These are phyloP conservation scores for Rubus parviflorus DNA, from an alignment of 306 rosid species.

Conservation along the genomic window DNA sequence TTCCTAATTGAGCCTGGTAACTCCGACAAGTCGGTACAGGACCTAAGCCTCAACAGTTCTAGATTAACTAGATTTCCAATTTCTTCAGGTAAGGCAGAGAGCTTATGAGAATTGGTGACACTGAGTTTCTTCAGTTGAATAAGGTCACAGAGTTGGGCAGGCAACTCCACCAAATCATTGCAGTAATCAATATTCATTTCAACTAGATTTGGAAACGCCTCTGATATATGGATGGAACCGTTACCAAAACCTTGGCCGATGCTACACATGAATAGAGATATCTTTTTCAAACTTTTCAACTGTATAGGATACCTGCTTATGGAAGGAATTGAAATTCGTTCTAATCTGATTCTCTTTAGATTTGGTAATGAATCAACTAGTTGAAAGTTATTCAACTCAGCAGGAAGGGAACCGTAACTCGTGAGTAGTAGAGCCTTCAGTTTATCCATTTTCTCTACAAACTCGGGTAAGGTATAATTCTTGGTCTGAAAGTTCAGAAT, in stretches of 20 bases:
- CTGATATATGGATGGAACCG: constrained; percentile 27
- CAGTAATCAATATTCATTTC: constrained; percentile 66
- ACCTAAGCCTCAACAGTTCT: constrained; percentile 47
- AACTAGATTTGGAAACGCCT: constrained; percentile 44
- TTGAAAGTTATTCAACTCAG: constrained; percentile 42
- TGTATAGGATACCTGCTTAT: constrained; percentile 23
- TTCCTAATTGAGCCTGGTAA: constrained; percentile 37
- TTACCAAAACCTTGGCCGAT: constrained; percentile 41
- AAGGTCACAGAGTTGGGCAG: constrained; percentile 39
- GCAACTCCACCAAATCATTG: constrained; percentile 46
- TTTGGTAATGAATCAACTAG: constrained; percentile 27
- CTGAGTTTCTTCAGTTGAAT: constrained; percentile 41
- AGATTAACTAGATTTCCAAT: constrained; percentile 42
- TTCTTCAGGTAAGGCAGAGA: constrained; percentile 41
- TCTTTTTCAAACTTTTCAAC: constrained; percentile 46
- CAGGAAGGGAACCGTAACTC: constrained; percentile 34
- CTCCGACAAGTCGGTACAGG: constrained; percentile 37
- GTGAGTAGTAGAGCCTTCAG: constrained; percentile 54
- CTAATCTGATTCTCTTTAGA: constrained; percentile 54
- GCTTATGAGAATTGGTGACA: constrained; percentile 55
- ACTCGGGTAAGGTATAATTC: constrained; percentile 47
- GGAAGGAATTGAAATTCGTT: constrained; percentile 48
- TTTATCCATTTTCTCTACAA: constrained; percentile 49
- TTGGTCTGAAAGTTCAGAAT: constrained; percentile 45
- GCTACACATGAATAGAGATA: constrained; percentile 69